Conservation (phyloP, 2,329 filamentous ascomycete genomes). For the Cladosporium halotolerans region DNA sequence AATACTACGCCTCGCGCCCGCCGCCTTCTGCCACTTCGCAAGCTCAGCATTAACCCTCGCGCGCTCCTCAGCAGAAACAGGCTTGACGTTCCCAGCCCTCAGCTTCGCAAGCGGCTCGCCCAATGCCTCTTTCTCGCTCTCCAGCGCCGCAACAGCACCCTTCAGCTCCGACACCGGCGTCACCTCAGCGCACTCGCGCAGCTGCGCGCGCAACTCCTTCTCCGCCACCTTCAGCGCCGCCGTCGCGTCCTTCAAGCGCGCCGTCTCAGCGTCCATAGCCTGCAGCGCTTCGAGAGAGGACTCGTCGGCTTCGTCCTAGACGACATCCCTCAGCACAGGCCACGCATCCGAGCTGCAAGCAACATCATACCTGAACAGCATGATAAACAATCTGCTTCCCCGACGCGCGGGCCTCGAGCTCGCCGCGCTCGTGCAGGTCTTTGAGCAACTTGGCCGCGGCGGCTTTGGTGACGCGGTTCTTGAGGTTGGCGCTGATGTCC, state of each 20-base stretch:
- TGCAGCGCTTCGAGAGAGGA: conserved; percentile 44
- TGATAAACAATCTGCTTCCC: conserved; percentile 61
- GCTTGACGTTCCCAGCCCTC: conserved; percentile 37
- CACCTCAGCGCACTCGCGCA: conserved; percentile 41
- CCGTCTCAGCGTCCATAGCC: conserved; percentile 45
- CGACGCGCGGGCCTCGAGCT: conserved; percentile 52
- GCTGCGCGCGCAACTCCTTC: conserved; percentile 43
- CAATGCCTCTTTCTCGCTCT: conserved; percentile 40
- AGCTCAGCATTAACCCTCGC: conserved; percentile 42
- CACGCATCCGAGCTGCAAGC: background rate
- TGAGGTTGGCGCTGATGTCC: conserved; percentile 31
- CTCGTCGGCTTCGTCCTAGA: conserved; percentile 46
- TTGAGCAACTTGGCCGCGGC: conserved; percentile 56
- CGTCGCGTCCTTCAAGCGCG: conserved; percentile 41
- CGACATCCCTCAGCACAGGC: background rate
- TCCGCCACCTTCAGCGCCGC: conserved; percentile 40
- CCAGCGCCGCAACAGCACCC: conserved; percentile 37
- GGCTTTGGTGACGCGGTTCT: conserved; percentile 36
- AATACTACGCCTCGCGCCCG: conserved; percentile 42
- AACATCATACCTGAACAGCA: conserved; percentile 37
- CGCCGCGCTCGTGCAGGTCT: conserved; percentile 54
- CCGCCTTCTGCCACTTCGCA: conserved; percentile 37
- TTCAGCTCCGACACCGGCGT: conserved; percentile 49
- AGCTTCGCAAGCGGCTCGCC: conserved; percentile 36
- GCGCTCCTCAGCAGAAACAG: conserved; percentile 45